Evolutionary conservation across 208 protist genomes (phyloP), one percentile per base, ranked within the genome.

Genomic region (Acanthamoeba triangularis): DNA sequence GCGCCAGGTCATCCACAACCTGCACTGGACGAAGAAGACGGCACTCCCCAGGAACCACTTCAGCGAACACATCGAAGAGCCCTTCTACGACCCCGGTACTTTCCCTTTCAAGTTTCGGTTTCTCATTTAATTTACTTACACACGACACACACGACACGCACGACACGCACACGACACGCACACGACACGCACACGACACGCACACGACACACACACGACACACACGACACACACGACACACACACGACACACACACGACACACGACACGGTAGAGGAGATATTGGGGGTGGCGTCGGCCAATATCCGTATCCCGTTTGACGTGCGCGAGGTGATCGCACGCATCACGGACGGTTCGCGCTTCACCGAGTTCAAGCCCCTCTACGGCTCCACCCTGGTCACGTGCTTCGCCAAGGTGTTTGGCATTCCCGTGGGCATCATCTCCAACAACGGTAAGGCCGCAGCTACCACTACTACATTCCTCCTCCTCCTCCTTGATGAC

Each of bases 361-460:
- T 99, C 95, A 98, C 98, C 95, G 99, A 99, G 96, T 99, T 99
- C 96, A 99, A 99, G 97, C 76, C 96, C 54, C 95, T 98, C 3
- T 99, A 99, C 93, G 99, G 99, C 49, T 96, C 96, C 2, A 99
- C 98, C 6, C 96, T 99, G 7, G 98, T 99, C 23, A 99, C 96
- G n/a, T 67, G 96, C 76, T 91, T 94, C 52, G 90, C 35, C 14
- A 47, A 37, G 6, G 96, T 99, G n/a, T 96, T 99, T 63, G 99
- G 99, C 44, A 97, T 98, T 85, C 98, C 97, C 49, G 98, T 99
- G n/a, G 99, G 99, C 96, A 99, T 99, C 95, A 93, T 99, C 63
- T 98, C 99, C 11, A 99, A 99, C 97, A 99, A 99, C 95, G 99
- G 99, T 96, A 98, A 99, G 67, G 95, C 99, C 25, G 99, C 99